These are phyloP conservation scores for Selaginella moellendorffii DNA, from an alignment of 75 land plant genomes.

Conservation along the genomic window DNA sequence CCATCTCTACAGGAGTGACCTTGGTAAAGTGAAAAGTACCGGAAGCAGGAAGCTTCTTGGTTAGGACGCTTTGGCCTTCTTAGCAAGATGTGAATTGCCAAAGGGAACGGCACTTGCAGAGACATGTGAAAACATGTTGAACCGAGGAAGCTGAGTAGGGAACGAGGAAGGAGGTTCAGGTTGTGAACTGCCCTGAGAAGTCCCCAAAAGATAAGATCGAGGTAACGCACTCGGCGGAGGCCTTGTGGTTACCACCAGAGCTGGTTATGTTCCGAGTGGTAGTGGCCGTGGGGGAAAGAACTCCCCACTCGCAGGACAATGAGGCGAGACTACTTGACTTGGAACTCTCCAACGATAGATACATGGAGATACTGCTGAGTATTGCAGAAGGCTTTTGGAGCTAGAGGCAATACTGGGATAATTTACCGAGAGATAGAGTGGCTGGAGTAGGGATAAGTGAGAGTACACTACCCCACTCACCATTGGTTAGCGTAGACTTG, in stretches of 20 bases:
- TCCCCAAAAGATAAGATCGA: not conserved
- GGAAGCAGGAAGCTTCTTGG: not conserved
- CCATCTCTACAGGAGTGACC: not conserved
- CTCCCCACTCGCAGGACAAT: not conserved
- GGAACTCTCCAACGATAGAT: not conserved
- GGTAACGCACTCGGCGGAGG: not conserved
- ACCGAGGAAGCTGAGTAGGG: not conserved
- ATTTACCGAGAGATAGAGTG: not conserved
- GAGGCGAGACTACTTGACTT: not conserved
- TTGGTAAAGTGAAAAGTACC: not conserved
- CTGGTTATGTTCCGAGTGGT: constrained; percentile 1
- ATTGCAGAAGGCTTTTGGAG: constrained; percentile 1
- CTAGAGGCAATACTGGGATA: constrained; percentile 1
- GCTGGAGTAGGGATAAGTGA: not conserved
- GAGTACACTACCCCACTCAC: not conserved
- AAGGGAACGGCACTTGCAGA: not conserved
- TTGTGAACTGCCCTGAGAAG: not conserved
- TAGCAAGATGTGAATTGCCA: not conserved
- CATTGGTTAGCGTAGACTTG: not conserved
- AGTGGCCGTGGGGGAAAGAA: not conserved
- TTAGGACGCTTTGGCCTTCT: not conserved
- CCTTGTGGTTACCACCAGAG: constrained; percentile 1
- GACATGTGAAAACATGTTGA: not conserved
- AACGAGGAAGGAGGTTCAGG: not conserved
- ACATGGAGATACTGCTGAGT: not conserved